Percentiles rank a stretch among this genome's conserved stretches.
Conservation (phyloP, 805 yeast genomes). For the Scheffersomyces ergatensis region DNA sequence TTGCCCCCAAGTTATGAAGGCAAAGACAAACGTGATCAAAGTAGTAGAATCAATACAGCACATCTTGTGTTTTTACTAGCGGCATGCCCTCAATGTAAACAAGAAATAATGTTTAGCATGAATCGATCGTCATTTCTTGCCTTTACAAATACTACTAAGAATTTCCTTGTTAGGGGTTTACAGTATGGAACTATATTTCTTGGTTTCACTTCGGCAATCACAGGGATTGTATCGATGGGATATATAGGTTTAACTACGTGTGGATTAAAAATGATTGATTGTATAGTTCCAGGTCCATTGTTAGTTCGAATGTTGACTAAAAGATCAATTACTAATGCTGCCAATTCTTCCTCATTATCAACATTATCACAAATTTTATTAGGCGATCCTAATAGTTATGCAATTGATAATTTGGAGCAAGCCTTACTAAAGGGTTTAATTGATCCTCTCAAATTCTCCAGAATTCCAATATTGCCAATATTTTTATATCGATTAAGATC, state of each 20-base stretch:
- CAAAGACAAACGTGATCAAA: no score
- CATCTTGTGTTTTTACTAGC: slow-evolving; percentile 19
- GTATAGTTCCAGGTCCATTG: slow-evolving; percentile 31
- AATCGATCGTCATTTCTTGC: slow-evolving; percentile 24
- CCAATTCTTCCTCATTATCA: slow-evolving; percentile 3
- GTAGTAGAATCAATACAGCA: background rate
- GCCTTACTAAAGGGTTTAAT: slow-evolving; percentile 29
- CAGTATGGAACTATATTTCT: slow-evolving; percentile 30
- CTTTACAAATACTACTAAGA: slow-evolving; percentile 13
- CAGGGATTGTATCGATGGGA: slow-evolving; percentile 39
- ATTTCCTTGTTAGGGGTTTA: slow-evolving; percentile 16
- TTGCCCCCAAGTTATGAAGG: no score
- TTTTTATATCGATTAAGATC: slow-evolving; percentile 36
- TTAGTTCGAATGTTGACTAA: slow-evolving; percentile 23
- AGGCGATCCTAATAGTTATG: slow-evolving; percentile 9
- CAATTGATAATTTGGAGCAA: slow-evolving; percentile 25
- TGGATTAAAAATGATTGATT: slow-evolving; percentile 37
- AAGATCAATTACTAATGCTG: slow-evolving; percentile 3
- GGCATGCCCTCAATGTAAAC: slow-evolving; percentile 42
- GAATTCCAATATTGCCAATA: slow-evolving; percentile 38
- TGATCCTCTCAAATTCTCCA: slow-evolving; percentile 35
- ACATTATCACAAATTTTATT: slow-evolving; percentile 9
- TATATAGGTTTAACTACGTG: slow-evolving; percentile 36
- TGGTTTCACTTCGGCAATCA: slow-evolving; percentile 38
- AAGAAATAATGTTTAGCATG: slow-evolving; percentile 30